These are phyloP conservation scores for Aureobasidium vineae DNA, from an alignment of 2,329 filamentous ascomycete species.

Conservation along the genomic window DNA sequence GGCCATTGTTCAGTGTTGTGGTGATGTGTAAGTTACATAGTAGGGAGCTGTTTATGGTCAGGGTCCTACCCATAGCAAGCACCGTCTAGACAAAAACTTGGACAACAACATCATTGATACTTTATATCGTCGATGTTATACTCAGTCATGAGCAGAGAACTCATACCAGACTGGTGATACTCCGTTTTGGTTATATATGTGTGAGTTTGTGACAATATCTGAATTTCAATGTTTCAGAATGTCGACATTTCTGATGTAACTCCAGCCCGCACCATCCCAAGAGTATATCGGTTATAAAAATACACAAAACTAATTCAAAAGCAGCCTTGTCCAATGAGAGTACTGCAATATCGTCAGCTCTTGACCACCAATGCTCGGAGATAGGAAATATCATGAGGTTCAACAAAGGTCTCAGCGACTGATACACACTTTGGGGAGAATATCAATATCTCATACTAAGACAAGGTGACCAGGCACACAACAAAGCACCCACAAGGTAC, in stretches of 20 bases:
- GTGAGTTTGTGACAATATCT: neutral
- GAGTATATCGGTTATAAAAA: neutral
- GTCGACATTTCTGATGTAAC: fast-evolving
- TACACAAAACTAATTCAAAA: neutral
- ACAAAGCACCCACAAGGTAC: neutral
- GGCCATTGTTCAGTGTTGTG: neutral
- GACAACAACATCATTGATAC: too few species aligned
- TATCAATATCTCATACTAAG: neutral
- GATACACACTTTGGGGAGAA: too few species aligned
- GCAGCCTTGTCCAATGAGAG: neutral
- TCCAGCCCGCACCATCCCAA: fast-evolving
- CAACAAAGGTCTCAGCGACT: too few species aligned
- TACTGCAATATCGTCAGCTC: too few species aligned
- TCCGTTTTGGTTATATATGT: neutral
- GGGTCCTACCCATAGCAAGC: conserved; percentile 2
- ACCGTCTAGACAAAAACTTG: neutral
- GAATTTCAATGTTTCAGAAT: neutral
- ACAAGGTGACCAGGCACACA: neutral
- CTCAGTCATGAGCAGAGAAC: too few species aligned
- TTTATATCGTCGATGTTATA: too few species aligned
- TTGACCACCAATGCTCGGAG: neutral
- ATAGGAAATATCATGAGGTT: neutral
- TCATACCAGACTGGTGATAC: fast-evolving
- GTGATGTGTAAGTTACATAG: neutral
- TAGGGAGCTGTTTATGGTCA: neutral